Evolutionary conservation across 352 stramenopile species (phyloP).

Genomic region (Phytopythium aichiense): DNA sequence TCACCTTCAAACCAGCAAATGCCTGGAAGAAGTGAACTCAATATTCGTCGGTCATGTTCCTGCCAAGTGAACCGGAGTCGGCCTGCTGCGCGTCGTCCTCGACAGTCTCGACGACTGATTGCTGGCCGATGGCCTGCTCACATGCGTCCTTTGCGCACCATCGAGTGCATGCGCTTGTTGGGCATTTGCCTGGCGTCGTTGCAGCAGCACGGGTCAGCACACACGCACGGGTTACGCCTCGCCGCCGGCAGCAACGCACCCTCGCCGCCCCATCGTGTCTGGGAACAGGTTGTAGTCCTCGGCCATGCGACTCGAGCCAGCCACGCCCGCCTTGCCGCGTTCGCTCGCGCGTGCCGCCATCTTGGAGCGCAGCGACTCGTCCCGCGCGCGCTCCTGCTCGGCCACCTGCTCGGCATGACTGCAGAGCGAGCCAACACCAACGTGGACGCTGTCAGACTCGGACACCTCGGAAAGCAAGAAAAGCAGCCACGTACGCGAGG

Average conservation of each 20-base stretch:
- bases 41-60: not conserved
- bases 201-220: not conserved
- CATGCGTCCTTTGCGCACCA: slow-evolving; percentile 57
- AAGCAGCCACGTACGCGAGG: slow-evolving; percentile 33
- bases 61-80: not conserved
- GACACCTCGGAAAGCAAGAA: not conserved
- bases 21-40: no score
- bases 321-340: slow-evolving; percentile 30
- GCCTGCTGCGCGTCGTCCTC: not conserved
- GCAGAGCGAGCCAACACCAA: no score
- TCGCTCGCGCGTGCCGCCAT: slow-evolving; percentile 48
- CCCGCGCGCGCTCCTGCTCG: slow-evolving; percentile 40
- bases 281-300: slow-evolving; percentile 47
- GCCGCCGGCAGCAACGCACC: slow-evolving; percentile 21
- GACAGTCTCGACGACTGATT: not conserved
- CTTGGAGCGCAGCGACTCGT: slow-evolving; percentile 51
- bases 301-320: slow-evolving; percentile 26
- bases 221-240: not conserved
- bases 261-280: slow-evolving; percentile 38
- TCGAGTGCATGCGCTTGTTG: slow-evolving; percentile 44
- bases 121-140: slow-evolving; percentile 14
- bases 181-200: slow-evolving; percentile 23
- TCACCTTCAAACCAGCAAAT: no score
- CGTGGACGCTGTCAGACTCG: no score
- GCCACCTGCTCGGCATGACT: slow-evolving; percentile 55